phyloP scores from a whole-genome alignment of 176 grass and related monocot species.

The Musa itinerans region DNA sequence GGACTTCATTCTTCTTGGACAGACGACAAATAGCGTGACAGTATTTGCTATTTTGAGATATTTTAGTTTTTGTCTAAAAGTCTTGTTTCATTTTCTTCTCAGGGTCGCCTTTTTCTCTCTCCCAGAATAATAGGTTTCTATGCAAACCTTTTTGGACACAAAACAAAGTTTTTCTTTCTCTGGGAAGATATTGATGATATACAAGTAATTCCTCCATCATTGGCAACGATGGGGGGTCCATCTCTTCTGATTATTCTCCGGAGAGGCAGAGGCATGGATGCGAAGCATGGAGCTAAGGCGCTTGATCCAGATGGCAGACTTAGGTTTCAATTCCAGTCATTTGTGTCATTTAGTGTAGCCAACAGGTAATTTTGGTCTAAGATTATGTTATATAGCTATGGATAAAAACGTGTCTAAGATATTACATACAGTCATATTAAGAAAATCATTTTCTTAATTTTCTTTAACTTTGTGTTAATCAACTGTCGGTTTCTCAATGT shows the following conservation, averaged over 20 bases:
- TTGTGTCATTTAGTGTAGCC: conserved; percentile 69
- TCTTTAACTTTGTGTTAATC: neutral
- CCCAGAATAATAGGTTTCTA: conserved; percentile 97
- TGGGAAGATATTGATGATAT: conserved; percentile 99
- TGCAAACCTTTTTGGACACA: conserved; percentile 82
- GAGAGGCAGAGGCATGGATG: conserved; percentile 76
- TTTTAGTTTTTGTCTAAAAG: neutral
- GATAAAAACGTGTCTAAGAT: neutral
- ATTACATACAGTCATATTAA: neutral
- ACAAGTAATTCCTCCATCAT: conserved; percentile 45
- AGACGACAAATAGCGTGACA: too few relatives aligned
- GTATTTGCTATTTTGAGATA: neutral
- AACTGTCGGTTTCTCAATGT: neutral
- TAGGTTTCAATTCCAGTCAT: conserved; percentile 89
- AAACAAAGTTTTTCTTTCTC: conserved; percentile 98
- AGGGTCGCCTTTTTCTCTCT: conserved; percentile 92
- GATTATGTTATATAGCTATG: neutral
- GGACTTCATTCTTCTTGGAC: neutral
- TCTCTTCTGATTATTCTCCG: conserved; percentile 62
- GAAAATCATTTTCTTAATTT: neutral
- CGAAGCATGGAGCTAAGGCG: conserved; percentile 73
- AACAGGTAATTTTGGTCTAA: conserved; percentile 48
- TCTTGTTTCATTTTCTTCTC: conserved; percentile 22
- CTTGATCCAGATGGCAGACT: conserved; percentile 68
- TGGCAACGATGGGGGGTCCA: conserved; percentile 81